phyloP scores from a whole-genome alignment of 1,139 yeast species.

The Starmera stellimalicola region DNA sequence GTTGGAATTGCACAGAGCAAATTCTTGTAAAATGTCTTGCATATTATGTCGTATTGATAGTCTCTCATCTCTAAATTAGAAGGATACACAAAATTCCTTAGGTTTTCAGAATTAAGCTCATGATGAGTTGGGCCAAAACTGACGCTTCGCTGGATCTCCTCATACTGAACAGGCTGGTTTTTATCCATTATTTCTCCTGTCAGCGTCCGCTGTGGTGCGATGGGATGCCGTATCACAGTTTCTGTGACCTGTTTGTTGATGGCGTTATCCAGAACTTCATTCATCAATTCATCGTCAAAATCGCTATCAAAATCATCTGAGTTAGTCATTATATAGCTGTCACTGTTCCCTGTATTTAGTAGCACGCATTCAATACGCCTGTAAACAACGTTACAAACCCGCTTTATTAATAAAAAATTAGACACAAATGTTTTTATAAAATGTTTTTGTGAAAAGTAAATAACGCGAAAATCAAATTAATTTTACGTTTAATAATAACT shows the following conservation, averaged over 20 bases:
- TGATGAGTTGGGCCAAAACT: conserved; percentile 42
- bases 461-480: too few species aligned
- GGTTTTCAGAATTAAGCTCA: conserved; percentile 27
- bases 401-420: too few species aligned
- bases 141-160: conserved; percentile 23
- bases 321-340: too few species aligned
- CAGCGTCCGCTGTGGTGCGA: conserved; percentile 27
- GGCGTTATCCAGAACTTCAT: conserved; percentile 20
- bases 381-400: too few species aligned
- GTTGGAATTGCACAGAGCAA: conserved; percentile 89
- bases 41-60: conserved; percentile 77
- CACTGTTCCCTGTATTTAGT: too few species aligned
- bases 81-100: conserved; percentile 67
- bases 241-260: conserved; percentile 25
- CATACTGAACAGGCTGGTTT: conserved; percentile 22
- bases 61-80: conserved; percentile 77
- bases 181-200: conserved; percentile 22
- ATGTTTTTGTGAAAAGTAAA: too few species aligned
- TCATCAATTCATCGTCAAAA: conserved; percentile 24
- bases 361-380: too few species aligned
- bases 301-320: conserved; percentile 20
- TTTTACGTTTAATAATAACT: too few species aligned
- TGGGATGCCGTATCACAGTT: conserved; percentile 19
- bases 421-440: too few species aligned
- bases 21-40: conserved; percentile 63